Base-by-base conservation (phyloP, 768 basidiomycete genomes). In the Gymnopilus junonius region DNA sequence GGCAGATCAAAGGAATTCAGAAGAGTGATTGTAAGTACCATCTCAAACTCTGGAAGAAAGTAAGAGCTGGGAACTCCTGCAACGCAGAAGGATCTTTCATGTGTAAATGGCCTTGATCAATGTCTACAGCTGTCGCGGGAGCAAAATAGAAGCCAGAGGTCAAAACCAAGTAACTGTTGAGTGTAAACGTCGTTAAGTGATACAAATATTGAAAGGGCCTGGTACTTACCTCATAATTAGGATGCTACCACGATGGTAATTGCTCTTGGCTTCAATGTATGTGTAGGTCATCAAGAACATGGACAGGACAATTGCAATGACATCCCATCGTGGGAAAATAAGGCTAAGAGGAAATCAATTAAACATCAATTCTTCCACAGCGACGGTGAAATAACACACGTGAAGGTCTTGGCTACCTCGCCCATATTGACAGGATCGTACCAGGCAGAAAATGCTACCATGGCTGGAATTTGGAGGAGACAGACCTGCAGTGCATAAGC, bases 401-500 rank as follows among this genome's bases (percentile, higher is more conserved):
- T 94, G 82, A 99, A 99, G 7, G 94, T 94, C 66, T 91, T 88
- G 8, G 95, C 90, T 42, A 88, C 87, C 74, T 92, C 86, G 8
- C 95, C 95, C 86, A 97, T 90, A 71, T 87, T 86, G 35, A 87
- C 85, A 0, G 94, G 93, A 58, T 90, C 89, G 71, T 96, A 97
- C 87, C 93, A 95, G 5, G 96, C 97, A 20, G 94, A 95, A 77
- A 99, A 99, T 0, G 95, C 97, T 14, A 99, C 95, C 97, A 99
- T 99, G 2, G 95, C 94, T 2, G 97, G 97, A 32, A 99, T 95
- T 76, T 99, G 97, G 14, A 99, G 83, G 57, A 99, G 82, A 75
- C 97, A 99, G 15, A 99, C 97, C 76, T 99, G 97, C 2, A 99
- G 83, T 4, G 97, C 97, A 76, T 99, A 99, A 4, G 97, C 97